Percentiles rank a stretch among this genome's conserved stretches.
Conservation (phyloP, 2,329 filamentous ascomycete genomes). For the Cytospora piceicola region DNA sequence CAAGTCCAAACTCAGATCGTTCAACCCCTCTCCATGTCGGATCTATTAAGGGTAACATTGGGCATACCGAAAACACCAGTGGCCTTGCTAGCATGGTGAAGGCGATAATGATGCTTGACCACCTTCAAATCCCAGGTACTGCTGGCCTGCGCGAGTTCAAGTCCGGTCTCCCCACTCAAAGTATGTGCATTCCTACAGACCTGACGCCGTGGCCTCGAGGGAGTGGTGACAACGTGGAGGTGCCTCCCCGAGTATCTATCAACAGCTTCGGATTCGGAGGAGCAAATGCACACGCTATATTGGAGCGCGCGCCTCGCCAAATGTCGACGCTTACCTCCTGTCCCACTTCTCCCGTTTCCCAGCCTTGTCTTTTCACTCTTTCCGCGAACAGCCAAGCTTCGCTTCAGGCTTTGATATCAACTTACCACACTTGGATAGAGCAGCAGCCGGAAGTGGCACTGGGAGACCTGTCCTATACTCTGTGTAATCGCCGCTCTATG, state of each 20-base stretch:
- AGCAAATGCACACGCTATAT: constrained; percentile 3
- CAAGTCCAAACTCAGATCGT: constrained; percentile 1
- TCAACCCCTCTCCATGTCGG: constrained; percentile 35
- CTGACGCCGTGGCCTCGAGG: background rate
- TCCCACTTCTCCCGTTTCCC: background rate
- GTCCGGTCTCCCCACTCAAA: background rate
- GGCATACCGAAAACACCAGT: constrained; percentile 10
- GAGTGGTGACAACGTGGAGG: too few relatives aligned
- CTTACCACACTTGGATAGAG: background rate
- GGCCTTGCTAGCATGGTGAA: constrained; percentile 17
- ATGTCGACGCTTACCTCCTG: background rate
- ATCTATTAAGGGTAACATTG: constrained; percentile 39
- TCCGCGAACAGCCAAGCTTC: constrained; percentile 14
- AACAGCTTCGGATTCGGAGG: constrained; percentile 18
- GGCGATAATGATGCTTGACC: background rate
- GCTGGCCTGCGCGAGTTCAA: constrained; percentile 29
- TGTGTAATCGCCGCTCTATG: constrained; percentile 29
- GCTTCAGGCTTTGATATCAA: background rate
- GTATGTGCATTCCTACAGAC: background rate
- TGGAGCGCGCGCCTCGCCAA: background rate
- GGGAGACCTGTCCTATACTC: constrained; percentile 30
- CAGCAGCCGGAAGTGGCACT: constrained; percentile 3
- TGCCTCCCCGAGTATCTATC: constrained; percentile 3
- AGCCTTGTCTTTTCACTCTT: background rate
- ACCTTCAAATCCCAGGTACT: constrained; percentile 34